These are phyloP conservation scores for Dujonia santamariae DNA, from an alignment of 1,139 yeast genomes.

Conservation along the genomic window DNA sequence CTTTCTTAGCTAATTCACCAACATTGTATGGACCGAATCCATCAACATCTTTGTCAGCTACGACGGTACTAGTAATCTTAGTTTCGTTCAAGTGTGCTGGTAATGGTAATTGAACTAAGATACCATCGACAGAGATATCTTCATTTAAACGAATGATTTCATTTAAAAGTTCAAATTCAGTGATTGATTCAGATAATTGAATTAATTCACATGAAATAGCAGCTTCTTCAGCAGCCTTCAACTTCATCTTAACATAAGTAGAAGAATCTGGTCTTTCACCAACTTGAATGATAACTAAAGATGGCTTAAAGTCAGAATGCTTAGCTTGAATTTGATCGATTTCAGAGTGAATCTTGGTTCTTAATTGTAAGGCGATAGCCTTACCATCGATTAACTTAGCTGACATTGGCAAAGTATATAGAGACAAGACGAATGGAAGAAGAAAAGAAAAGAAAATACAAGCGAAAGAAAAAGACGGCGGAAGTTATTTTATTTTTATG, in stretches of 20 bases:
- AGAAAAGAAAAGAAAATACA: slow-evolving; percentile 6
- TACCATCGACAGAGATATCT: slow-evolving; percentile 74
- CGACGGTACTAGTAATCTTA: slow-evolving; percentile 72
- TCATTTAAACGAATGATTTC: slow-evolving; percentile 63
- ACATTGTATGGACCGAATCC: slow-evolving; percentile 90
- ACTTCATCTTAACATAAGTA: slow-evolving; percentile 93
- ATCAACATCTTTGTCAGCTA: slow-evolving; percentile 85
- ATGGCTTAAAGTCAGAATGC: slow-evolving; percentile 68
- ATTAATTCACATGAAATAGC: slow-evolving; percentile 69
- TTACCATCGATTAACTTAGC: slow-evolving; percentile 64
- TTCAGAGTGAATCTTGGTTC: slow-evolving; percentile 49
- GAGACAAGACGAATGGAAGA: slow-evolving; percentile 10
- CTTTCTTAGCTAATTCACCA: slow-evolving; percentile 88
- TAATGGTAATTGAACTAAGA: slow-evolving; percentile 86
- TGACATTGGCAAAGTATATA: slow-evolving; percentile 22
- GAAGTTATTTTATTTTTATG: background rate
- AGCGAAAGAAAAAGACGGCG: background rate
- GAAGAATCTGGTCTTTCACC: slow-evolving; percentile 88
- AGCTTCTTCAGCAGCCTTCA: slow-evolving; percentile 87
- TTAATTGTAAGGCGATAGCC: slow-evolving; percentile 57
- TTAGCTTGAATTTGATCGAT: slow-evolving; percentile 52
- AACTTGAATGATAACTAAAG: slow-evolving; percentile 82
- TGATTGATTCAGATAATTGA: slow-evolving; percentile 59
- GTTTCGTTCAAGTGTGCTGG: slow-evolving; percentile 82
- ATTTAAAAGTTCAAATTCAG: slow-evolving; percentile 58